These are phyloP conservation scores for Salix suchowensis DNA, from an alignment of 345 rosid species.

Conservation along the genomic window DNA sequence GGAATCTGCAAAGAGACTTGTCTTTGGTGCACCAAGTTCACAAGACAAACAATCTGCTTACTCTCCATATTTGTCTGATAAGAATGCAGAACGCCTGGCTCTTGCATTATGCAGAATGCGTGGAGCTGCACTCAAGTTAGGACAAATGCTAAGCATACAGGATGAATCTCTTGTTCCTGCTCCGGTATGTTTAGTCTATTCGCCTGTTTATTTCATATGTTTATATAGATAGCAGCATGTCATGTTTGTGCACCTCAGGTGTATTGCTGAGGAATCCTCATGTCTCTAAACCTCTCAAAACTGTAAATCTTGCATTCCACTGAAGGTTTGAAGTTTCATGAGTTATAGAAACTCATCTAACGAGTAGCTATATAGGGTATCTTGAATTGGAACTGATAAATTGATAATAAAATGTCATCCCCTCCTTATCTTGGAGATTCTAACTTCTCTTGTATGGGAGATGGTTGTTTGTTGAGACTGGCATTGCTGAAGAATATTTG, in stretches of 20 bases:
- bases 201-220: not conserved
- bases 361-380: no score
- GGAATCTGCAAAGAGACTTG: conserved; percentile 83
- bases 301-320: not conserved
- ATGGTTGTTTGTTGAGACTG: no score
- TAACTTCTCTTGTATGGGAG: no score
- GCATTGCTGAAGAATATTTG: no score
- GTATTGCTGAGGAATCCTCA: not conserved
- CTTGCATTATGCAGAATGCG: conserved; percentile 92
- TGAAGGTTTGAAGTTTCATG: no score
- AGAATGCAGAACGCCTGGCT: conserved; percentile 92
- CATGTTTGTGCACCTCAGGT: not conserved
- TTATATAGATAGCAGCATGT: not conserved
- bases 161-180: conserved; percentile 98
- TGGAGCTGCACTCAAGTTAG: conserved; percentile 95
- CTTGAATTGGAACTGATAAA: no score
- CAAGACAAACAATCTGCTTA: conserved; percentile 55
- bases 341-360: no score
- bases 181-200: conserved; percentile 45
- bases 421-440: no score
- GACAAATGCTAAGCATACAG: conserved; percentile 97
- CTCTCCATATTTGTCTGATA: conserved; percentile 71
- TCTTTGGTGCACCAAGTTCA: conserved; percentile 55
- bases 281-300: not conserved
- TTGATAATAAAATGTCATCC: no score